Evolutionary conservation across 495 filamentous ascomycete species (phyloP), one percentile per base, ranked within the genome.

Genomic region (Haplographium delicatum): DNA sequence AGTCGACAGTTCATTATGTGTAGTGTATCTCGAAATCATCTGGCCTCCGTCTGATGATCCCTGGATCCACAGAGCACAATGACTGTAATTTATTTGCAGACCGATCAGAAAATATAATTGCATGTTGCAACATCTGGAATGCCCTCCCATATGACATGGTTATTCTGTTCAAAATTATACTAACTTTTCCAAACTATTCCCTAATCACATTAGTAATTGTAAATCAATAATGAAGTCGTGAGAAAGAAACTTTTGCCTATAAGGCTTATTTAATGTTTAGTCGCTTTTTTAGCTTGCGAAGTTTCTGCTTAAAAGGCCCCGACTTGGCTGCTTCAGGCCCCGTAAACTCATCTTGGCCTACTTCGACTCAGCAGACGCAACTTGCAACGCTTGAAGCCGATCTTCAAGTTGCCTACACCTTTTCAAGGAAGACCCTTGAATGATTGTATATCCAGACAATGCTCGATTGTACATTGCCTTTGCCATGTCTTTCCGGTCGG

Each of bases 391-490:
- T 25, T 42, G 39, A 42, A 42, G 39, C 39, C 39, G 39, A 42
- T 25, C 39, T 42, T 42, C 39, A 25, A 24, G 19, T 25, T 42
- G 19, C 19, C 2, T 25, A 42, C 20, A 42, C 39, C 39, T 5
- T 4, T 25, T 42, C 39, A 13, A 42, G 3, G 39, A 42, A 25
- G 20, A 23, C 20, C 39, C 39, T 42, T 42, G 39, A 2, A 42
- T 23, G 3, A 13, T 25, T 25, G 4, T 51, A 25, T 50, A 61
- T 58, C 58, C 58, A 58, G 56, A 42, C 25, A 61, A 50, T 37
- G 51, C 57, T 5, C 57, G 53, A 44, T 35, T 39, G 39, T 60
- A 60, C 54, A 57, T 59, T 47, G 2, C 39, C 40, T 58, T 51
- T 41, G 58, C 58, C 44, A 42, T 46, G 37, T 58, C 44, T 51